Percentiles rank a stretch among this genome's conserved stretches.
These are phyloP conservation scores for Penicillium expansum DNA, from an alignment of 2,329 filamentous ascomycete genomes.

Conservation along the genomic window DNA sequence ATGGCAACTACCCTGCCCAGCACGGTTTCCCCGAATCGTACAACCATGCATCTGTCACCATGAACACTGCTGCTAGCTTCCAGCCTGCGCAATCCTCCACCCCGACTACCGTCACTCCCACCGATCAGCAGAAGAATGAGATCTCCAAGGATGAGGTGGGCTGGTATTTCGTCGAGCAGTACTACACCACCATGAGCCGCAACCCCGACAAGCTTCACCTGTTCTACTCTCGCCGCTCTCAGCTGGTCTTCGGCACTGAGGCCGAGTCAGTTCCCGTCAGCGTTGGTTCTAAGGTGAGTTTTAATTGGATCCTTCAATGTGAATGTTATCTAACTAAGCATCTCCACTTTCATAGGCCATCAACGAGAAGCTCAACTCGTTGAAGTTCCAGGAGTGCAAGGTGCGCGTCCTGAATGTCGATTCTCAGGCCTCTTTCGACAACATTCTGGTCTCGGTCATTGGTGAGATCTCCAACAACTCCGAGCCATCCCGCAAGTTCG, in stretches of 20 bases:
- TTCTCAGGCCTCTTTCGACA: constrained; percentile 85
- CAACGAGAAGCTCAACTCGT: constrained; percentile 86
- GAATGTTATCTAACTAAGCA: constrained; percentile 6
- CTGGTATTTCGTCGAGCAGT: constrained; percentile 99
- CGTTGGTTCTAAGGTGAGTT: constrained; percentile 78
- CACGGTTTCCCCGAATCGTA: constrained; percentile 41
- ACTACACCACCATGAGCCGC: constrained; percentile 96
- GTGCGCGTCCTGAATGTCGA: constrained; percentile 98
- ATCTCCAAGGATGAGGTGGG: constrained; percentile 88
- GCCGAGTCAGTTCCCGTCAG: constrained; percentile 83
- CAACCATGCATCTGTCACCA: constrained; percentile 33
- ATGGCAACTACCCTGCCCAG: constrained; percentile 43
- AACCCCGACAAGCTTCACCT: constrained; percentile 89
- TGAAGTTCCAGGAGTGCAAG: constrained; percentile 97
- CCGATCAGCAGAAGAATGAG: constrained; percentile 40
- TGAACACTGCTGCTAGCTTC: constrained; percentile 39
- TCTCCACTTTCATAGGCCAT: constrained; percentile 63
- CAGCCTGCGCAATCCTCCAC: constrained; percentile 42
- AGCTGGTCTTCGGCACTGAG: constrained; percentile 89
- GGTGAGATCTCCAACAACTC: constrained; percentile 96
- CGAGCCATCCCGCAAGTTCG: constrained; percentile 89
- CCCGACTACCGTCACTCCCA: constrained; percentile 37
- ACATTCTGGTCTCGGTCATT: constrained; percentile 97
- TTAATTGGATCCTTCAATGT: constrained; percentile 7
- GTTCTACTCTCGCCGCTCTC: constrained; percentile 94